phyloP scores from a whole-genome alignment of 306 rosid genomes.

The Bauhinia variegata region DNA sequence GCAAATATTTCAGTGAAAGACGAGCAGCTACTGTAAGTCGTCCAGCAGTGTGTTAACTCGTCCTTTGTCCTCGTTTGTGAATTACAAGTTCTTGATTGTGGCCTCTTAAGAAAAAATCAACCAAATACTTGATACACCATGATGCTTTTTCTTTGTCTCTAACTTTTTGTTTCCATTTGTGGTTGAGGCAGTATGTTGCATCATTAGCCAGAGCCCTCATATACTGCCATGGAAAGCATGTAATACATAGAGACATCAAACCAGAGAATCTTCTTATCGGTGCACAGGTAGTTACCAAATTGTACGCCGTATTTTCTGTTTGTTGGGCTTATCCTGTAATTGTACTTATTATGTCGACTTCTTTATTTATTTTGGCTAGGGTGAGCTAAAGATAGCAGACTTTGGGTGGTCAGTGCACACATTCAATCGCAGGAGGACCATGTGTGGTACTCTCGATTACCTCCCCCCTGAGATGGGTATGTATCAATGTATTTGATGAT shows the following conservation, averaged over 20 bases:
- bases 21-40: conserved; percentile 97
- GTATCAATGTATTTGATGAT: conserved; percentile 21
- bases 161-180: conserved; percentile 24
- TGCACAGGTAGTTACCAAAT: conserved; percentile 65
- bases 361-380: conserved; percentile 55
- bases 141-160: conserved; percentile 19
- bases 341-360: conserved; percentile 30
- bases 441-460: conserved; percentile 98
- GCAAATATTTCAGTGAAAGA: conserved; percentile 96
- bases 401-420: conserved; percentile 99
- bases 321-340: neutral
- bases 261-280: conserved; percentile 97
- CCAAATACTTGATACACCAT: neutral
- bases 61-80: neutral
- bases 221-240: conserved; percentile 99
- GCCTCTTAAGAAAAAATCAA: neutral
- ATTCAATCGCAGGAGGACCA: conserved; percentile 94
- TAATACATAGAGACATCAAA: conserved; percentile 94
- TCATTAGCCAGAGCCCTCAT: conserved; percentile 97
- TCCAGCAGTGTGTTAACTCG: neutral
- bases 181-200: conserved; percentile 77
- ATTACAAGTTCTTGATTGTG: neutral
- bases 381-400: conserved; percentile 96
- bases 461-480: conserved; percentile 99
- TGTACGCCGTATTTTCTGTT: conserved; percentile 28